Base-by-base conservation (phyloP, 768 basidiomycete species). In the Amanita pseudoporphyria region DNA sequence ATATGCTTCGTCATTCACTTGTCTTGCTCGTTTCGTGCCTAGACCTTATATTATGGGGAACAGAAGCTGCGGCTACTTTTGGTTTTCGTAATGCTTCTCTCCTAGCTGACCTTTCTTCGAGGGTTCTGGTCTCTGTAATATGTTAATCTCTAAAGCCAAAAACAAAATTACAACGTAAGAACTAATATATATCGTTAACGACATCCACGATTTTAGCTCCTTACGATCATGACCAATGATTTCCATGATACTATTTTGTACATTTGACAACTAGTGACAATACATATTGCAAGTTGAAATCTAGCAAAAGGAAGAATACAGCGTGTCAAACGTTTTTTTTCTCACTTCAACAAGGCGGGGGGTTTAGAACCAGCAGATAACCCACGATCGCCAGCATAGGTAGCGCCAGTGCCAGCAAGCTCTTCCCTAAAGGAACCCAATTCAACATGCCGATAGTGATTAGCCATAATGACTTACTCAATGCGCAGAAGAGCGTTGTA, bases 401-500 rank as follows among this genome's bases (percentile, higher is more conserved):
- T 73, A 32, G 77, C 77, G 45, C 79, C 79, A 53, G 72, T 71
- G 52, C 68, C 84, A 47, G 58, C 52, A 57, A 94, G 74, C 68
- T 95, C 87, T 65, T 84, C 55, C 56, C 55, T 56, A 24, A 42
- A 43, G 45, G 7, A 40, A 35, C 51, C 5, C 39, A 21, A 21
- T 26, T 57, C 33, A 59, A 52, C 16, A 38, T 21, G 16, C 45
- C 41, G 6, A 33, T 10, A 37, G n/a, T 12, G 9, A 13, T 13
- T 35, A 49, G 51, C 26, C 19, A 38, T 13, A 28, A 33, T 40
- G 33, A 75, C 85, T 62, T 67, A 91, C 83, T 91, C 88, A 54
- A 94, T 94, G 59, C 92, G 87, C 64, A 96, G 76, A 48, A 96
- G 71, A 30, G 78, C 72, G 62, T 94, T 94, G 78, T 92, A 91